Conservation (phyloP, 1,284 basidiomycete genomes). For the Vanrija pseudolonga region DNA sequence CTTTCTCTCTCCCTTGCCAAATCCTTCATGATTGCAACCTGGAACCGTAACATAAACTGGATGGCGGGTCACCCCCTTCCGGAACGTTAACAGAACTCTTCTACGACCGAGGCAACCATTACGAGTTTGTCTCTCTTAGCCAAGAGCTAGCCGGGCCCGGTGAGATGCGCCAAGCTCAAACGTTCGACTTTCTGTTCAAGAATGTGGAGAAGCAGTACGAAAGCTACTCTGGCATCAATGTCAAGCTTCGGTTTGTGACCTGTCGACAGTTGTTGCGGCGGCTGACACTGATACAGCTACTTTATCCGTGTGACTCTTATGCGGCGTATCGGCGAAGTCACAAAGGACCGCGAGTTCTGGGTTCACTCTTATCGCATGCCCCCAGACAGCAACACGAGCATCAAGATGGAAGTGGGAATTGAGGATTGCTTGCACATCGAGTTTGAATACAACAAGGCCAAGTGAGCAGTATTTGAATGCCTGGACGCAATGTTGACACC, state of each 20-base stretch:
- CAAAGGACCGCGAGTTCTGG: conserved; percentile 92
- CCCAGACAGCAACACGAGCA: conserved; percentile 92
- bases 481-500: background rate
- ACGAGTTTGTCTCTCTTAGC: conserved; percentile 92
- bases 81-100: conserved; percentile 67
- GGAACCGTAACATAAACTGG: no score
- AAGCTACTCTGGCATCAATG: conserved; percentile 96
- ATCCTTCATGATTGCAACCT: no score
- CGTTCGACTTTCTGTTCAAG: conserved; percentile 95
- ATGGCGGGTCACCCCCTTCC: background rate
- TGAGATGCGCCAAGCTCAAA: conserved; percentile 90
- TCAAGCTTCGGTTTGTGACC: conserved; percentile 75
- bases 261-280: background rate
- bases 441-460: conserved; percentile 99
- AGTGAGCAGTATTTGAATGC: conserved; percentile 57
- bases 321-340: conserved; percentile 84
- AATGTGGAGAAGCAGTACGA: conserved; percentile 99
- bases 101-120: conserved; percentile 81
- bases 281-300: conserved; percentile 60
- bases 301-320: conserved; percentile 89
- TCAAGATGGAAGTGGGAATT: conserved; percentile 99
- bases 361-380: conserved; percentile 99
- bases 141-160: conserved; percentile 92
- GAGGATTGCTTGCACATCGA: conserved; percentile 99
- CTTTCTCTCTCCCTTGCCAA: no score